Evolutionary conservation across 768 basidiomycete species (phyloP).

Genomic region (Cubamyces sp.): DNA sequence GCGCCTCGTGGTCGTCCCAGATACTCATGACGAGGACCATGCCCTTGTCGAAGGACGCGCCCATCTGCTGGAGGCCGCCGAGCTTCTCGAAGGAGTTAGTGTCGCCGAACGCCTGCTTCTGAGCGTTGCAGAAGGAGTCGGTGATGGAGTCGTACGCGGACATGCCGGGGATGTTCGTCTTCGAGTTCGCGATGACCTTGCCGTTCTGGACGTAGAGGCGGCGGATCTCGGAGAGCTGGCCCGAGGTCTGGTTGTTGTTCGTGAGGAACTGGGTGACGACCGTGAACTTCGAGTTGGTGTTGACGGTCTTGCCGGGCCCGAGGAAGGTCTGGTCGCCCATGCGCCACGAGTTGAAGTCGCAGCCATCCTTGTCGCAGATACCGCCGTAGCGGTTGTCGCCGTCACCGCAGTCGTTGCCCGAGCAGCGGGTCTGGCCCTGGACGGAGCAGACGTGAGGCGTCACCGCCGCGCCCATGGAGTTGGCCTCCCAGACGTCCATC

Average conservation of each 20-base stretch:
- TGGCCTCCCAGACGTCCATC: slow-evolving; percentile 64
- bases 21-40: slow-evolving; percentile 53
- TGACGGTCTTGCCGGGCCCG: slow-evolving; percentile 50
- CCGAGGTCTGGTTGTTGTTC: slow-evolving; percentile 45
- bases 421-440: slow-evolving; percentile 46
- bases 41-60: slow-evolving; percentile 42
- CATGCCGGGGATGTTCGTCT: slow-evolving; percentile 49
- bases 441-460: slow-evolving; percentile 53
- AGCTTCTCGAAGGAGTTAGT: slow-evolving; percentile 44
- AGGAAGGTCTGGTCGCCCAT: slow-evolving; percentile 52
- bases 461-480: slow-evolving; percentile 50
- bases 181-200: slow-evolving; percentile 54
- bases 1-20: slow-evolving; percentile 57
- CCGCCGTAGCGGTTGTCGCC: slow-evolving; percentile 42
- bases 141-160: slow-evolving; percentile 49
- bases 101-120: slow-evolving; percentile 51
- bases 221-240: slow-evolving; percentile 54
- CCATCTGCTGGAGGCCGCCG: slow-evolving; percentile 45
- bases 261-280: slow-evolving; percentile 64
- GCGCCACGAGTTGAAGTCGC: slow-evolving; percentile 66
- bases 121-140: slow-evolving; percentile 48
- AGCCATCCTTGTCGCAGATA: slow-evolving; percentile 58
- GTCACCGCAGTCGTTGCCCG: slow-evolving; percentile 41
- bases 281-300: slow-evolving; percentile 54
- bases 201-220: slow-evolving; percentile 59